Evolutionary conservation across 352 stramenopile genomes (phyloP).

Genomic region (Phytopythium sindhum): DNA sequence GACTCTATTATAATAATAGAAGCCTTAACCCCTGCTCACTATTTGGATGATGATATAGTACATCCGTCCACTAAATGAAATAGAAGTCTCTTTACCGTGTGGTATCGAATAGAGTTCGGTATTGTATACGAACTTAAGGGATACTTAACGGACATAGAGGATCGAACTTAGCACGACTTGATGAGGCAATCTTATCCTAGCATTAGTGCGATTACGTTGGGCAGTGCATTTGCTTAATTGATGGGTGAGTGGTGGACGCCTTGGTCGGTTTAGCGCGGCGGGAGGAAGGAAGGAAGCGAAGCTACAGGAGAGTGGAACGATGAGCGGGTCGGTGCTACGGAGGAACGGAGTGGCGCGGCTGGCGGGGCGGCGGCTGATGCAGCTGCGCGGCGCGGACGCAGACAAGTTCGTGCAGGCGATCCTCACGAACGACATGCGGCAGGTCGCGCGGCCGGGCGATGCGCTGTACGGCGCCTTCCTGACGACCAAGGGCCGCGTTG

Average conservation of each 20-base stretch:
- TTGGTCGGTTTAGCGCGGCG: neutral
- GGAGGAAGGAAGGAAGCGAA: neutral
- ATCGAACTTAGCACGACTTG: neutral
- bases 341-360: conserved; percentile 46
- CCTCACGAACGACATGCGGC: conserved; percentile 84
- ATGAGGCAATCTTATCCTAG: neutral
- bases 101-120: too few species aligned
- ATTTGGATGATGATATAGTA: too few species aligned
- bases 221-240: neutral
- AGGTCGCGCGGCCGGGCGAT: conserved; percentile 39
- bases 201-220: neutral
- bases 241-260: neutral
- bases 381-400: conserved; percentile 68
- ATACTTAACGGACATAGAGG: too few species aligned
- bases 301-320: neutral
- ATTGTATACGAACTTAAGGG: too few species aligned
- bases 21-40: too few species aligned
- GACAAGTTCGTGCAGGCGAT: conserved; percentile 77
- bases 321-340: conserved; percentile 27
- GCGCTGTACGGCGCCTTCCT: conserved; percentile 79
- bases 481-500: conserved; percentile 70
- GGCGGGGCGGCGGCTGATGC: conserved; percentile 50
- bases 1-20: too few species aligned
- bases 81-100: too few species aligned
- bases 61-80: too few species aligned